phyloP scores from a whole-genome alignment of 495 filamentous ascomycete species.

The Penicilliopsis zonata region DNA sequence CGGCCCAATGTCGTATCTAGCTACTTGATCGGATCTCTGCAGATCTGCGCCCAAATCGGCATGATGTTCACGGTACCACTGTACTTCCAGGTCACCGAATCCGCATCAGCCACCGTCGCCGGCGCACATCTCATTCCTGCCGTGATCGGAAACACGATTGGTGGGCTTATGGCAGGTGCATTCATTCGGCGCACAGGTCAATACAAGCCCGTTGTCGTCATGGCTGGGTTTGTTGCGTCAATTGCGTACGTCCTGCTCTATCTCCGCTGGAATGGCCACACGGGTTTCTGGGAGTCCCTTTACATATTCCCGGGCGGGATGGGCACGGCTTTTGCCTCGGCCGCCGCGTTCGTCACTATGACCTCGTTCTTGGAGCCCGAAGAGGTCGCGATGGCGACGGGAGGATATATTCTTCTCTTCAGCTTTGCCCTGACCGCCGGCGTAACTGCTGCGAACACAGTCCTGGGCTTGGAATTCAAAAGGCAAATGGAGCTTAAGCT shows the following conservation, averaged over 20 bases:
- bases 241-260: conserved; percentile 43
- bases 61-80: conserved; percentile 43
- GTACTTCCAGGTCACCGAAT: conserved; percentile 55
- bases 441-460: conserved; percentile 35
- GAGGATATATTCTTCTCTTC: conserved; percentile 38
- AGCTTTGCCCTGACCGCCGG: conserved; percentile 42
- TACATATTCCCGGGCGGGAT: conserved; percentile 50
- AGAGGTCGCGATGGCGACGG: conserved; percentile 43
- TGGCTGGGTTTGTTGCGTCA: conserved; percentile 37
- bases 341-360: conserved; percentile 44
- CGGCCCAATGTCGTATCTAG: conserved; percentile 40
- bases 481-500: conserved; percentile 16
- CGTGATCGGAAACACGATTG: conserved; percentile 52
- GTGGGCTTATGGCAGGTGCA: conserved; percentile 45
- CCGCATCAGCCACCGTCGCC: conserved; percentile 40
- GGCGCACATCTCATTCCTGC: conserved; percentile 53
- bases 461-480: conserved; percentile 21
- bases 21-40: conserved; percentile 40
- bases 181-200: conserved; percentile 47
- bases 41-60: conserved; percentile 45
- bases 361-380: conserved; percentile 36
- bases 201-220: conserved; percentile 42
- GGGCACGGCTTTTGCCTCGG: conserved; percentile 40
- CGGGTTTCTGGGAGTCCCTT: conserved; percentile 44
- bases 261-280: conserved; percentile 50